phyloP scores from a whole-genome alignment of 179 eudicot species.

The Corrigiola litoralis region DNA sequence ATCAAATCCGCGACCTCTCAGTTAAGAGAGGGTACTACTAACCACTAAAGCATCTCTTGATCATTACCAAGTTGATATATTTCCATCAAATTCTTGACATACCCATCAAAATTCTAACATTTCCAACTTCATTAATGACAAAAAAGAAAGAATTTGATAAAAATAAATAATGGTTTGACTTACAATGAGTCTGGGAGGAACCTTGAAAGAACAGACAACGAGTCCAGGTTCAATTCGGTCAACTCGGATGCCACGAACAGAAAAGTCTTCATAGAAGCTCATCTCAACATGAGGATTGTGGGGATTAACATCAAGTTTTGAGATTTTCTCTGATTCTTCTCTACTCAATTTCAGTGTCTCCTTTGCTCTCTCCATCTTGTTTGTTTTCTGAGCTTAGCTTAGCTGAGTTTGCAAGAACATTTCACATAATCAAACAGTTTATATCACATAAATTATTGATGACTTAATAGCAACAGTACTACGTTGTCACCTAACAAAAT shows the following conservation, averaged over 20 bases:
- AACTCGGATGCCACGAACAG: conserved; percentile 29
- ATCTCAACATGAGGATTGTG: conserved; percentile 24
- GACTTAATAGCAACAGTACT: no score
- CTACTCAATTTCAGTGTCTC: conserved; percentile 11
- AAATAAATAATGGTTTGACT: not conserved
- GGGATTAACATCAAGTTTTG: conserved; percentile 21
- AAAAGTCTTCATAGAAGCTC: conserved; percentile 34
- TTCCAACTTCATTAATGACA: not conserved
- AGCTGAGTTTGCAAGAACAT: no score
- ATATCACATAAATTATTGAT: no score
- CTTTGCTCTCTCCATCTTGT: conserved; percentile 27
- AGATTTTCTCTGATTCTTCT: conserved; percentile 28
- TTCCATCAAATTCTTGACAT: conserved; percentile 2
- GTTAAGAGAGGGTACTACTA: no score
- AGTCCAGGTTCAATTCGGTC: conserved; percentile 26
- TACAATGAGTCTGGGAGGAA: conserved; percentile 42
- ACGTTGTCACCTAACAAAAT: no score
- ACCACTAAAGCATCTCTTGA: not conserved
- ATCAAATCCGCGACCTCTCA: no score
- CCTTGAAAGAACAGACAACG: conserved; percentile 29
- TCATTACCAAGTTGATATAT: no score
- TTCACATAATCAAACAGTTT: no score
- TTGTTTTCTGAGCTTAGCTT: no score
- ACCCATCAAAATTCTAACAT: not conserved
- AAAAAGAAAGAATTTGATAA: no score